These are phyloP conservation scores for Tuber melanosporum DNA, from an alignment of 495 filamentous ascomycete genomes.

Conservation along the genomic window DNA sequence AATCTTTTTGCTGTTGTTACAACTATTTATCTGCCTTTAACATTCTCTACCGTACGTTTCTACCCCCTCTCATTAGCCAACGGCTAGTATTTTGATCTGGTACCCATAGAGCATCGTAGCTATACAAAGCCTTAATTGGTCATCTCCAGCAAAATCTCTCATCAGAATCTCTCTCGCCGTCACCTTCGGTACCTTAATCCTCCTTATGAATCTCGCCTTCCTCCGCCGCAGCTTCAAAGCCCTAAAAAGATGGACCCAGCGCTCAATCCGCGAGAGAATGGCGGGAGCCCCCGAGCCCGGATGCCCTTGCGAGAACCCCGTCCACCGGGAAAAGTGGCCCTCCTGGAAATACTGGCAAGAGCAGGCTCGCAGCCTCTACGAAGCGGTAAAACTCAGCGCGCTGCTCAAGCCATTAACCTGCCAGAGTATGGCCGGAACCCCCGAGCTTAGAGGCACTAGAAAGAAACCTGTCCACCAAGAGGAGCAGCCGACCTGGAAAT, in stretches of 20 bases:
- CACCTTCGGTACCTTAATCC: not conserved
- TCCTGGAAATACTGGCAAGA: not conserved
- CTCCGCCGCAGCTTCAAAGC: not conserved
- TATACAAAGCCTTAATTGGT: not conserved
- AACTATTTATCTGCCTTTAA: not conserved
- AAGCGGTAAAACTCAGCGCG: too few relatives aligned
- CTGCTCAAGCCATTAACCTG: too few relatives aligned
- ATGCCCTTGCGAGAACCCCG: not conserved
- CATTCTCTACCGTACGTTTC: not conserved
- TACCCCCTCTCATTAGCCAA: not conserved
- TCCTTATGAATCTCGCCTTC: not conserved
- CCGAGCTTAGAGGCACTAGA: too few relatives aligned
- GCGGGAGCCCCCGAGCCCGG: not conserved
- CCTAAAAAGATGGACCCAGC: not conserved
- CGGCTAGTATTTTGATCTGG: not conserved
- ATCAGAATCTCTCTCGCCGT: not conserved
- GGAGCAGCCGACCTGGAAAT: not conserved
- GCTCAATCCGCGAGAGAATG: not conserved
- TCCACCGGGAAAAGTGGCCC: not conserved
- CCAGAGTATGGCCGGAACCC: too few relatives aligned
- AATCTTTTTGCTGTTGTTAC: constrained; percentile 7
- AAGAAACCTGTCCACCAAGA: not conserved
- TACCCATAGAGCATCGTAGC: not conserved
- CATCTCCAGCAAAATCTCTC: not conserved
- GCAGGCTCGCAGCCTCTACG: not conserved